Evolutionary conservation across 768 basidiomycete species (phyloP).

Genomic region (Pleurotus sapidus): DNA sequence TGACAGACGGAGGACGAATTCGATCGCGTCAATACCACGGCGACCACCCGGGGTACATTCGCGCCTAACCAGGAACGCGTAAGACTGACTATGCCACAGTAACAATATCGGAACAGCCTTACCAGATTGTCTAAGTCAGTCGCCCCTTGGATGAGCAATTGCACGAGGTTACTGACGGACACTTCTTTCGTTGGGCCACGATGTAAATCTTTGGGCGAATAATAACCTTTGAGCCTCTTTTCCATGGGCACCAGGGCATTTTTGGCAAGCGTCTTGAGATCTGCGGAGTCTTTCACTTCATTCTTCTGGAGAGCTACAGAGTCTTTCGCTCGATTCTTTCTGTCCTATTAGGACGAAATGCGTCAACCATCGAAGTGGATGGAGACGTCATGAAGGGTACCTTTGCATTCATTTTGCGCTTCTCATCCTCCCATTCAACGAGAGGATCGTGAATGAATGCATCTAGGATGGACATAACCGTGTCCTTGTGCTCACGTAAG

Average conservation of each 20-base stretch:
- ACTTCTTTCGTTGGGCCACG: slow-evolving; percentile 50
- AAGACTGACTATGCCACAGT: no score
- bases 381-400: background rate
- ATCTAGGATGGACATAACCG: slow-evolving; percentile 92
- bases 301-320: slow-evolving; percentile 57
- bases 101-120: slow-evolving; percentile 8
- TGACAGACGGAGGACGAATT: no score
- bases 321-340: slow-evolving; percentile 42
- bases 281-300: slow-evolving; percentile 44
- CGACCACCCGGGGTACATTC: slow-evolving; percentile 92
- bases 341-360: slow-evolving; percentile 29
- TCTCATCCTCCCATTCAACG: slow-evolving; percentile 91
- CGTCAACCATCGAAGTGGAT: background rate
- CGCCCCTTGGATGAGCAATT: slow-evolving; percentile 89
- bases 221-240: slow-evolving; percentile 77
- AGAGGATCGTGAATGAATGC: slow-evolving; percentile 97
- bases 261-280: slow-evolving; percentile 68
- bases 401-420: slow-evolving; percentile 47
- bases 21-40: slow-evolving; percentile 57
- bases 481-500: slow-evolving; percentile 87
- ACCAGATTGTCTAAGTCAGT: slow-evolving; percentile 68
- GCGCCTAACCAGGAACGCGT: slow-evolving; percentile 42
- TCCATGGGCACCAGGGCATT: slow-evolving; percentile 78
- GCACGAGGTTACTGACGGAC: slow-evolving; percentile 85
- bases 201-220: slow-evolving; percentile 32